phyloP scores from a whole-genome alignment of 345 rosid genomes.

The Geranium rotundifolium region DNA sequence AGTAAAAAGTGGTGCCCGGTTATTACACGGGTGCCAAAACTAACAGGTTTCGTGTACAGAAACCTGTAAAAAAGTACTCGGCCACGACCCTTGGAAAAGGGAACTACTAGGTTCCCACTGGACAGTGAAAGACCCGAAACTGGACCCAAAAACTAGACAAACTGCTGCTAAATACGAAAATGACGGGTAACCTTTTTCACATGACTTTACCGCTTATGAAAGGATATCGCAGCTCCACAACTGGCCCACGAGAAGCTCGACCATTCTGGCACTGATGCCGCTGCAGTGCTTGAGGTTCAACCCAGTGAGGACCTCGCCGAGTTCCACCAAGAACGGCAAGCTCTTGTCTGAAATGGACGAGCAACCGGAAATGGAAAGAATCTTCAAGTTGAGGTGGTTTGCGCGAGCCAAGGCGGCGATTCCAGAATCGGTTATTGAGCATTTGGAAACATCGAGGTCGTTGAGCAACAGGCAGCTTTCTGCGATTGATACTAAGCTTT shows the following conservation, averaged over 20 bases:
- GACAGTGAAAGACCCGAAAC: slow-evolving; percentile 32
- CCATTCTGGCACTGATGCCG: slow-evolving; percentile 38
- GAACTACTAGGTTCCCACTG: slow-evolving; percentile 21
- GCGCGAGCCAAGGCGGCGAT: slow-evolving; percentile 43
- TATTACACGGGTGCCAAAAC: slow-evolving; percentile 14
- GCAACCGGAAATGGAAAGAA: slow-evolving; percentile 70
- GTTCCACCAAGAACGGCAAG: slow-evolving; percentile 33
- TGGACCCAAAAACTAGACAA: slow-evolving; percentile 62
- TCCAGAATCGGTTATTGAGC: slow-evolving; percentile 58
- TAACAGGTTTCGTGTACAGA: slow-evolving; percentile 35
- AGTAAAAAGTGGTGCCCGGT: slow-evolving; percentile 15
- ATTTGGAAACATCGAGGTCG: slow-evolving; percentile 69
- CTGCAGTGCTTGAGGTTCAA: slow-evolving; percentile 74
- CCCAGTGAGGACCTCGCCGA: slow-evolving; percentile 64
- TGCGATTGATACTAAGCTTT: slow-evolving; percentile 53
- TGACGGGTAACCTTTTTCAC: slow-evolving; percentile 11
- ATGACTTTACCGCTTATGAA: slow-evolving; percentile 24
- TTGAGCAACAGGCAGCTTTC: slow-evolving; percentile 55
- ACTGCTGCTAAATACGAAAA: slow-evolving; percentile 17
- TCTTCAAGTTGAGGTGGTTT: slow-evolving; percentile 48
- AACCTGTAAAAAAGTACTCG: slow-evolving; percentile 49
- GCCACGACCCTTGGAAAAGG: slow-evolving; percentile 51
- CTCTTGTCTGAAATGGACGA: slow-evolving; percentile 52
- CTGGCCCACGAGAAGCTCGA: slow-evolving; percentile 48
- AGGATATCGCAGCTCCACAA: slow-evolving; percentile 86